A percentile compares a stretch with the other conserved stretches of the same genome.
These are phyloP conservation scores for Yarrowia keelungensis DNA, from an alignment of 805 yeast genomes.

Conservation along the genomic window DNA sequence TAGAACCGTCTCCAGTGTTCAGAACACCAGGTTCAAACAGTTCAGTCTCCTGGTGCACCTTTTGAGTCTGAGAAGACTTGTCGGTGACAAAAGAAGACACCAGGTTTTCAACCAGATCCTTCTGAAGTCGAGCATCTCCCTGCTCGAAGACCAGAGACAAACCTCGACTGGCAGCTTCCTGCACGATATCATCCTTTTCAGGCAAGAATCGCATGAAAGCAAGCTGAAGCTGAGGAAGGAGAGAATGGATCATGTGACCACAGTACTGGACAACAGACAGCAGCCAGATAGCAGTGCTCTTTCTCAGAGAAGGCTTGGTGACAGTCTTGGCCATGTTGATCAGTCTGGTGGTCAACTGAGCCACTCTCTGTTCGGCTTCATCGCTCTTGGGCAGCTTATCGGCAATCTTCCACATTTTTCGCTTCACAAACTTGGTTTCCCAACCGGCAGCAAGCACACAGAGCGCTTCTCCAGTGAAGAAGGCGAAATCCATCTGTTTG, in stretches of 20 bases:
- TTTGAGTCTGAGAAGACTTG: slow-evolving; percentile 53
- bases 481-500: slow-evolving; percentile 76
- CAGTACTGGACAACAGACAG: slow-evolving; percentile 80
- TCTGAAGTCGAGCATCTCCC: slow-evolving; percentile 72
- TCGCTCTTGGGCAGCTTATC: background rate
- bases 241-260: slow-evolving; percentile 53
- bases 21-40: slow-evolving; percentile 83
- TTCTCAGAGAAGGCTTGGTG: slow-evolving; percentile 76
- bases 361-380: slow-evolving; percentile 37
- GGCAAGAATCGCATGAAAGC: slow-evolving; percentile 79
- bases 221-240: slow-evolving; percentile 70
- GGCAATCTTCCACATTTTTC: slow-evolving; percentile 56
- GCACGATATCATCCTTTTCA: slow-evolving; percentile 85
- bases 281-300: slow-evolving; percentile 84
- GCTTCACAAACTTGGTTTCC: slow-evolving; percentile 63
- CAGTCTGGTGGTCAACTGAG: slow-evolving; percentile 56
- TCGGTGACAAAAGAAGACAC: slow-evolving; percentile 80
- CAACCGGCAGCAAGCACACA: slow-evolving; percentile 77
- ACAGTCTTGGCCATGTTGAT: slow-evolving; percentile 59
- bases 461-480: slow-evolving; percentile 85
- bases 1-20: slow-evolving; percentile 81
- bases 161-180: slow-evolving; percentile 92
- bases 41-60: slow-evolving; percentile 77
- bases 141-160: slow-evolving; percentile 79
- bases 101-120: slow-evolving; percentile 73